Evolutionary conservation across 2,329 filamentous ascomycete genomes (phyloP).

Genomic region (Aspergillus fumigatus): DNA sequence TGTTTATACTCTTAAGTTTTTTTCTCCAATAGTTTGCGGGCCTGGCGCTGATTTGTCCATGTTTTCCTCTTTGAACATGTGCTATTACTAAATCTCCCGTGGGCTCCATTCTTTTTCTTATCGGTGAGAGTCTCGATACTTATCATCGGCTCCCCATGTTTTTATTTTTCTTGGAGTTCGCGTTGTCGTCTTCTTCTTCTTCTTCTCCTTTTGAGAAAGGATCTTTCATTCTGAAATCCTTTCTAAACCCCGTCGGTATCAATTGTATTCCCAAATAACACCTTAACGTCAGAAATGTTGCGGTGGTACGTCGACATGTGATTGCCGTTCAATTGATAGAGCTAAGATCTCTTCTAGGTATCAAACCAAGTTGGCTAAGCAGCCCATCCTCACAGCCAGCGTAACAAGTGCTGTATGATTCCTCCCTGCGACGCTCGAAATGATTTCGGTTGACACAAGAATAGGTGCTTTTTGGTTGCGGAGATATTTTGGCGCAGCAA

Average conservation of each 20-base stretch:
- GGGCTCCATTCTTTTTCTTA: conserved; percentile 8
- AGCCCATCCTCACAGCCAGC: conserved; percentile 84
- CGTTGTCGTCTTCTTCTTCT: background rate
- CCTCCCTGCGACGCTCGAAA: background rate
- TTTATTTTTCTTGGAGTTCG: background rate
- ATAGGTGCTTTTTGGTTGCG: conserved; percentile 81
- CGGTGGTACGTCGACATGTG: conserved; percentile 27
- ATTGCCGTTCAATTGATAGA: conserved; percentile 5
- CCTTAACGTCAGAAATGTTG: conserved; percentile 24
- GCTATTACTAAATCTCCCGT: background rate
- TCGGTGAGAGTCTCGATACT: conserved; percentile 11
- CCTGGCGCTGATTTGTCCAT: conserved; percentile 12
- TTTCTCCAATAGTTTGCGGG: conserved; percentile 12
- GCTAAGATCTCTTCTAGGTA: conserved; percentile 57
- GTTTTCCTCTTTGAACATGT: conserved; percentile 12
- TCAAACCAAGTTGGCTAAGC: conserved; percentile 71
- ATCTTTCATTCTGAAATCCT: background rate
- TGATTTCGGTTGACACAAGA: background rate
- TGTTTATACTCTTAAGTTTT: background rate
- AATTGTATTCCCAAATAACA: background rate
- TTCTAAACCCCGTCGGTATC: background rate
- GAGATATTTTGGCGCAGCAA: conserved; percentile 89
- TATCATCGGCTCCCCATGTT: background rate
- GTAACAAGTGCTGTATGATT: conserved; percentile 69
- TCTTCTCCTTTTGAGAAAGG: background rate